Percentiles rank a stretch among this genome's conserved stretches.
phyloP scores from a whole-genome alignment of 768 basidiomycete genomes.

The Amyloporia xantha region DNA sequence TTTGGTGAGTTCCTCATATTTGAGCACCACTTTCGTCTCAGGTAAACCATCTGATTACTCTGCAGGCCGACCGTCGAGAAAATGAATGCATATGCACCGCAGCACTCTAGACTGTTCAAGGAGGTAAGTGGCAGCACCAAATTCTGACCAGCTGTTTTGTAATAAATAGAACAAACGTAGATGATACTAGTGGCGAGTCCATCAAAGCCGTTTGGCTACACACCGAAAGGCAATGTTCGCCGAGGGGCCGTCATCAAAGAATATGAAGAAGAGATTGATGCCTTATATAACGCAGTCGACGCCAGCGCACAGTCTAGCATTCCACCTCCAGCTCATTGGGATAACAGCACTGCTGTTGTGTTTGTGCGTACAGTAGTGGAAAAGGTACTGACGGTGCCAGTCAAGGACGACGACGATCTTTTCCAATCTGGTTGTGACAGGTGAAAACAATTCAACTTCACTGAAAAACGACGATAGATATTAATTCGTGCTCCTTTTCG shows the following conservation, averaged over 20 bases:
- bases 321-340: conserved; percentile 24
- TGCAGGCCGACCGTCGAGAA: conserved; percentile 28
- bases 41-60: neutral
- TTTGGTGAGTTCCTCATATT: conserved; percentile 5
- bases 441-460: neutral
- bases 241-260: conserved; percentile 18
- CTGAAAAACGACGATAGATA: neutral
- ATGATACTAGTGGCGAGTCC: conserved; percentile 26
- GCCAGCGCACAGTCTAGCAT: conserved; percentile 27
- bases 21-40: neutral
- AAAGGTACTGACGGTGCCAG: conserved; percentile 23
- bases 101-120: conserved; percentile 41
- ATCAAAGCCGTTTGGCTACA: conserved; percentile 24
- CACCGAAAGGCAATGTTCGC: conserved; percentile 25
- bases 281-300: conserved; percentile 28
- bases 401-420: conserved; percentile 29
- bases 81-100: conserved; percentile 36
- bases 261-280: conserved; percentile 36
- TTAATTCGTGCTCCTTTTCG: too few species aligned
- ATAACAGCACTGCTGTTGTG: conserved; percentile 11
- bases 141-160: neutral
- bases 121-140: conserved; percentile 26
- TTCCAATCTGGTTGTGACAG: neutral
- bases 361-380: conserved; percentile 29
- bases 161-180: conserved; percentile 14